A percentile compares a stretch with the other conserved stretches of the same genome.
Evolutionary conservation across 257 asterid genomes (phyloP).

Genomic region (Solanum verrucosum): DNA sequence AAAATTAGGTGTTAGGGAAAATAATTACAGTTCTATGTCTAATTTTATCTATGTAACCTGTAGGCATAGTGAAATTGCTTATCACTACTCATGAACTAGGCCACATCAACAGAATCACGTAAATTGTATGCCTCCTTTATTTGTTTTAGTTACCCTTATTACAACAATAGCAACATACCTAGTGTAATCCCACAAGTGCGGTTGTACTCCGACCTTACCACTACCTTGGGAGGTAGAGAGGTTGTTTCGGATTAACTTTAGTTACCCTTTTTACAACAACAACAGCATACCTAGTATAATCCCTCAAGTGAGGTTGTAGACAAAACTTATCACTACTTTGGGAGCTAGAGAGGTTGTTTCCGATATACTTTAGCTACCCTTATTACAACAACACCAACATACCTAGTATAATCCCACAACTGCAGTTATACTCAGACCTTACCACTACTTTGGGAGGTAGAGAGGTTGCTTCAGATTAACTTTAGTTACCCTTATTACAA

Average conservation of each 20-base stretch:
- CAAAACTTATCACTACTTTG: background rate
- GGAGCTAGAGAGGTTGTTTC: too few species aligned
- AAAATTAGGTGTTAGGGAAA: background rate
- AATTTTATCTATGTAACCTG: background rate
- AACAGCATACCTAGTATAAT: background rate
- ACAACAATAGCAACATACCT: background rate
- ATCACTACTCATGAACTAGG: background rate
- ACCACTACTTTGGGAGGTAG: background rate
- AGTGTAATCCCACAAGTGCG: background rate
- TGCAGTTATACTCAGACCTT: background rate
- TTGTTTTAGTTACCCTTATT: background rate
- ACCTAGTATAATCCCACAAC: background rate
- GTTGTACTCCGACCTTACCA: background rate
- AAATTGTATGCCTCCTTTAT: background rate
- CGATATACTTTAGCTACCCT: background rate
- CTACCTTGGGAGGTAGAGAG: background rate
- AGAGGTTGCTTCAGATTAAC: background rate
- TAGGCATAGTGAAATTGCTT: background rate
- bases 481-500: background rate
- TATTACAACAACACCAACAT: background rate
- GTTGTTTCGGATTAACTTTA: background rate
- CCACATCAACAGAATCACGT: background rate
- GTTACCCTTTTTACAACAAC: background rate
- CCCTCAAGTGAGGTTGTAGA: background rate
- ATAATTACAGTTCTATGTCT: background rate